phyloP scores from a whole-genome alignment of 176 grass and related monocot species.

The Zea luxurians region DNA sequence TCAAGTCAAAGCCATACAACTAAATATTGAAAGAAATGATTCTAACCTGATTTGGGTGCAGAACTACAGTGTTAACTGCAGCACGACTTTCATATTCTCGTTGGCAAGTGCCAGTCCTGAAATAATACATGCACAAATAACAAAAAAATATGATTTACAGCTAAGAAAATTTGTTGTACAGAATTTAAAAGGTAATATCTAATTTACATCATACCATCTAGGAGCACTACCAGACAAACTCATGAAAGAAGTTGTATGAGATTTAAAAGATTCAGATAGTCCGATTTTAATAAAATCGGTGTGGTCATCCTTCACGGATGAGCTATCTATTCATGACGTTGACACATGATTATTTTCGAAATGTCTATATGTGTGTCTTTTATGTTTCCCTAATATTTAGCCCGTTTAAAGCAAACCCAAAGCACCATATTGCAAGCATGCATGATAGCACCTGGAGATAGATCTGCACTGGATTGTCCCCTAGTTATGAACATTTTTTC shows the following conservation, averaged over 20 bases:
- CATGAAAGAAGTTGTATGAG: neutral
- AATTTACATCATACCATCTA: neutral
- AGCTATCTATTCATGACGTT: neutral
- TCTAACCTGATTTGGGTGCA: slow-evolving; percentile 94
- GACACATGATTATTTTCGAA: neutral
- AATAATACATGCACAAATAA: slow-evolving; percentile 36
- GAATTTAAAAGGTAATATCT: neutral
- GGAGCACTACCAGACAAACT: neutral
- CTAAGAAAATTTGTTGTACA: neutral
- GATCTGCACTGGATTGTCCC: neutral
- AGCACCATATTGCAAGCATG: neutral
- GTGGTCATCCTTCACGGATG: neutral
- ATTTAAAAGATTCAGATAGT: slow-evolving; percentile 5
- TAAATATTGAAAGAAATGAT: neutral
- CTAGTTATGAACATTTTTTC: neutral
- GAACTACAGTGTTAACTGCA: slow-evolving; percentile 89
- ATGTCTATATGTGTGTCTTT: neutral
- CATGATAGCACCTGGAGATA: slow-evolving; percentile 17
- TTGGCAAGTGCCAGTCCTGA: slow-evolving; percentile 84
- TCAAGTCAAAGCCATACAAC: neutral
- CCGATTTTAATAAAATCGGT: neutral
- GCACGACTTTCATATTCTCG: slow-evolving; percentile 95
- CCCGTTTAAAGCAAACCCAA: neutral
- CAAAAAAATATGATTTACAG: slow-evolving; percentile 8
- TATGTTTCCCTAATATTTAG: neutral